Conservation (phyloP, 305 asterid species). For the Fraxinus dipetala region DNA sequence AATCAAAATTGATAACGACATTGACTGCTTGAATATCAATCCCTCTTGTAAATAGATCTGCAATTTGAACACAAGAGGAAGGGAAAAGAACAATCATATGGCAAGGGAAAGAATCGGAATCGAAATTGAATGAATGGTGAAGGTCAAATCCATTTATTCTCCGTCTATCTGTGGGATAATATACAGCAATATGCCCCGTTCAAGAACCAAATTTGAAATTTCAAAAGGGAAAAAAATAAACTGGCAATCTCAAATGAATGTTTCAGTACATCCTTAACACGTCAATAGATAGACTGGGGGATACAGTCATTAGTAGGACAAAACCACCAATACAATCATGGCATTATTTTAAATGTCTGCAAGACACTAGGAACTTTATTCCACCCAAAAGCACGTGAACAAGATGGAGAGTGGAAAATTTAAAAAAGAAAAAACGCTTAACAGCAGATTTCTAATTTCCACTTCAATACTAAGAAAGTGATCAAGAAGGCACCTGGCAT, state of each 20-base stretch:
- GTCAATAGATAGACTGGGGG: neutral
- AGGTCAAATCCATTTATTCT: neutral
- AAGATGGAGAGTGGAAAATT: neutral
- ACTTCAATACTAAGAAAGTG: neutral
- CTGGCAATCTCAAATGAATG: neutral
- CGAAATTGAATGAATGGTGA: neutral
- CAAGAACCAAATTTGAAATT: neutral
- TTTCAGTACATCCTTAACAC: neutral
- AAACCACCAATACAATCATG: neutral
- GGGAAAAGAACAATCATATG: slow-evolving; percentile 5
- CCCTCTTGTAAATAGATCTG: slow-evolving; percentile 92
- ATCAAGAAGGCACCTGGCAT: neutral
- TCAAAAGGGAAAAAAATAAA: neutral
- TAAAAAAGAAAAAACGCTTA: neutral
- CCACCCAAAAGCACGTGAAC: neutral
- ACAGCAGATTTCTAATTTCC: neutral
- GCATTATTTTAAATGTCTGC: neutral
- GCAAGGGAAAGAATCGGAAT: neutral
- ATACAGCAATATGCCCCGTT: neutral
- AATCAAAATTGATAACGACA: slow-evolving; percentile 90
- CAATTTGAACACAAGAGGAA: slow-evolving; percentile 13
- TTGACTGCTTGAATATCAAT: slow-evolving; percentile 97
- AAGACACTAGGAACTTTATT: neutral
- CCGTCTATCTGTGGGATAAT: neutral
- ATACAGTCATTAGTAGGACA: neutral